These are phyloP conservation scores for Hymenoscyphus fructigenus DNA, from an alignment of 2,329 filamentous ascomycete species.

Conservation along the genomic window DNA sequence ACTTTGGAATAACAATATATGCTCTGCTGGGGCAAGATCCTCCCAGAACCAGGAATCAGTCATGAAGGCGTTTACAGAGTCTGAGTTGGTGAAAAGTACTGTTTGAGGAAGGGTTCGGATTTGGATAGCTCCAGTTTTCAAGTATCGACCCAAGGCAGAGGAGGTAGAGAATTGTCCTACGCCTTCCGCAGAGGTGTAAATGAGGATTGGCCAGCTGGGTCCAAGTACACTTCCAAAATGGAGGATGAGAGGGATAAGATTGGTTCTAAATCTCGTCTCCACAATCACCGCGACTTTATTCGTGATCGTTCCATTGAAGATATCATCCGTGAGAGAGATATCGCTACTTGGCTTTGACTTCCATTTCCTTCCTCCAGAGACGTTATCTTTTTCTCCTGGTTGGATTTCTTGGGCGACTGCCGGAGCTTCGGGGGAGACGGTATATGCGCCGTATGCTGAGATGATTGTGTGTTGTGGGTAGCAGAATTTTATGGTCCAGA, in stretches of 20 bases:
- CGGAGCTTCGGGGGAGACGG: constrained; percentile 2
- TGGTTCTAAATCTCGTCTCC: constrained; percentile 38
- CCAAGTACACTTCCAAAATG: constrained; percentile 44
- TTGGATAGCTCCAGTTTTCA: constrained; percentile 38
- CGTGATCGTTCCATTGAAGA: constrained; percentile 27
- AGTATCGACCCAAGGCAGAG: constrained; percentile 40
- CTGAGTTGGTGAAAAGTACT: constrained; percentile 37
- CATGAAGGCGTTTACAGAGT: constrained; percentile 34
- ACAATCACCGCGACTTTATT: constrained; percentile 41
- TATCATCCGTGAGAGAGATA: constrained; percentile 10
- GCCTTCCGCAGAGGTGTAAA: constrained; percentile 41
- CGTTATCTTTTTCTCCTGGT: constrained; percentile 5
- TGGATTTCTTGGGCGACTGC: constrained; percentile 1
- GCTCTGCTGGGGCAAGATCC: constrained; percentile 35
- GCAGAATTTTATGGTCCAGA: constrained; percentile 31
- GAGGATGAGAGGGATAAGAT: constrained; percentile 41
- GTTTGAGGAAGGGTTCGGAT: constrained; percentile 41
- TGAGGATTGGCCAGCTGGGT: constrained; percentile 45
- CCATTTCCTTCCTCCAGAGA: not conserved
- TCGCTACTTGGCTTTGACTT: constrained; percentile 8
- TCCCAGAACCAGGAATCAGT: constrained; percentile 38
- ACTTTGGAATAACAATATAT: constrained; percentile 39
- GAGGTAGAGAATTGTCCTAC: constrained; percentile 34
- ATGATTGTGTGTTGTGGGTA: constrained; percentile 26
- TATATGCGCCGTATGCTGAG: constrained; percentile 21